Conservation (phyloP, 192 early-diverging fungal genomes). For the Backusella tarrabulga region DNA sequence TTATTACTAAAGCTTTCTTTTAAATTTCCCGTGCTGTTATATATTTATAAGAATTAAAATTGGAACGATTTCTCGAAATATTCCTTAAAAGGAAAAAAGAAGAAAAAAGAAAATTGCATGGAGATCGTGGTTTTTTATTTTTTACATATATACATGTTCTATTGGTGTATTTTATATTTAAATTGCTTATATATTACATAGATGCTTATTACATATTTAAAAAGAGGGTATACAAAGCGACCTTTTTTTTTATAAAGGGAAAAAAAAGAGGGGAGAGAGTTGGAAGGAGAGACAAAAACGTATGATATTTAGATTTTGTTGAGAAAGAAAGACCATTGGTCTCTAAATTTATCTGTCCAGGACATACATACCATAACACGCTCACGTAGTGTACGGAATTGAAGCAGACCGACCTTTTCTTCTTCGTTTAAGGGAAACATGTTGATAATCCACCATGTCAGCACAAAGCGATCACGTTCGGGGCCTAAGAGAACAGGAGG, state of each 20-base stretch:
- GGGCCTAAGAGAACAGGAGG: constrained; percentile 22
- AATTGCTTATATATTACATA: constrained; percentile 1
- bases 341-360: constrained; percentile 46
- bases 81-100: background rate
- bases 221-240: background rate
- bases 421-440: constrained; percentile 45
- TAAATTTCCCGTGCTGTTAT: no score
- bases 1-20: no score
- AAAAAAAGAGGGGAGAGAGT: background rate
- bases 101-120: background rate
- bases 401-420: constrained; percentile 46
- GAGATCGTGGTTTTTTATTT: background rate
- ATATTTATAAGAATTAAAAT: background rate
- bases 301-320: background rate
- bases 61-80: background rate
- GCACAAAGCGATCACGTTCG: background rate
- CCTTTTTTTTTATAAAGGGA: background rate
- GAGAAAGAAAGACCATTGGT: constrained; percentile 27
- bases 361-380: constrained; percentile 39
- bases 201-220: background rate
- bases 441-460: constrained; percentile 51
- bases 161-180: background rate
- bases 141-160: constrained; percentile 8
- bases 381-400: constrained; percentile 41
- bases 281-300: background rate